These are phyloP conservation scores for Heliocybe sulcata DNA, from an alignment of 1,284 basidiomycete genomes.

Conservation along the genomic window DNA sequence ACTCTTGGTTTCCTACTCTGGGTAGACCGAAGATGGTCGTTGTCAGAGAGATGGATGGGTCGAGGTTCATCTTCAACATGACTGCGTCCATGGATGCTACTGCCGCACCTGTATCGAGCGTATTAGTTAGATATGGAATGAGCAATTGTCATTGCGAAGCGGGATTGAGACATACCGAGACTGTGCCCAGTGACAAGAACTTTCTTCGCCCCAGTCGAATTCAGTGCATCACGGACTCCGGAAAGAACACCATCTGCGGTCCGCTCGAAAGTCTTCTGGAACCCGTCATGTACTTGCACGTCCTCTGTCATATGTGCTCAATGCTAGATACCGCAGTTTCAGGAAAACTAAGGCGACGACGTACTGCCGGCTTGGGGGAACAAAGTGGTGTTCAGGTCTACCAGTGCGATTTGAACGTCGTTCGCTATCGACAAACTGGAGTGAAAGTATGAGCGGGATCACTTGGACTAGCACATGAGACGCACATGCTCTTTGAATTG, in stretches of 20 bases:
- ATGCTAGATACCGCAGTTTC: no score
- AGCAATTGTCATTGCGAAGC: not conserved
- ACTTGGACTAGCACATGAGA: not conserved
- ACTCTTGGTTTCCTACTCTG: constrained; percentile 34
- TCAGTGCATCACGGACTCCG: not conserved
- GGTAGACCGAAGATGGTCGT: constrained; percentile 37
- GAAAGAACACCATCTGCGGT: constrained; percentile 2
- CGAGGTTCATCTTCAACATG: constrained; percentile 32
- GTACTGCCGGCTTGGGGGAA: constrained; percentile 6
- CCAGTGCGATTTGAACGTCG: constrained; percentile 5
- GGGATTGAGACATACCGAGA: constrained; percentile 18
- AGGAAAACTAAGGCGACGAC: not conserved
- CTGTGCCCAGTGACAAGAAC: constrained; percentile 35
- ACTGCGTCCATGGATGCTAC: constrained; percentile 36
- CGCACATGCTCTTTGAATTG: constrained; percentile 7
- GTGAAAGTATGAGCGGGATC: not conserved
- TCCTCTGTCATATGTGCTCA: not conserved
- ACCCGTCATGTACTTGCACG: constrained; percentile 3
- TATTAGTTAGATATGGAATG: constrained; percentile 10
- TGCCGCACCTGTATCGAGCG: constrained; percentile 25
- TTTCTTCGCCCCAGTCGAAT: constrained; percentile 23
- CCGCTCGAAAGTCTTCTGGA: constrained; percentile 1
- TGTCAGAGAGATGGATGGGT: constrained; percentile 24
- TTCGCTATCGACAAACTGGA: constrained; percentile 9
- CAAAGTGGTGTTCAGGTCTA: constrained; percentile 4